Base-by-base conservation (phyloP, 169 alveolate species). In the Cyclospora cayetanensis region DNA sequence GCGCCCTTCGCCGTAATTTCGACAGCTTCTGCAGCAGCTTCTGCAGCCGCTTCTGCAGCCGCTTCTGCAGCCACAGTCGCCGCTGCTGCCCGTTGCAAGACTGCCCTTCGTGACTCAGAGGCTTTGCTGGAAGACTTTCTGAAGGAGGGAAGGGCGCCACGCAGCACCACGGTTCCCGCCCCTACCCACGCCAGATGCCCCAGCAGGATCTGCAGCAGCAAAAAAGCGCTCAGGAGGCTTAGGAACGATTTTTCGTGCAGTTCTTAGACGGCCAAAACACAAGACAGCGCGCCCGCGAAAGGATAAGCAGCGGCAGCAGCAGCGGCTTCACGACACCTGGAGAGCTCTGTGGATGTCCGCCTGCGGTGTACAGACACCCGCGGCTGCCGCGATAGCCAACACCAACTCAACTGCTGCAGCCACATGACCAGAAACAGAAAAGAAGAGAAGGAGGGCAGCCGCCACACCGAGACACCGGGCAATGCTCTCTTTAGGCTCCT, bases 101-200 rank as follows among this genome's bases (percentile, higher is more conserved):
- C n/a, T n/a, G n/a, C n/a, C n/a, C n/a, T n/a, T n/a, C n/a, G n/a
- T n/a, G n/a, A n/a, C n/a, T n/a, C n/a, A n/a, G n/a, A n/a, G n/a
- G n/a, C n/a, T n/a, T n/a, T n/a, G n/a, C n/a, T n/a, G n/a, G n/a
- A n/a, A n/a, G n/a, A n/a, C n/a, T n/a, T n/a, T n/a, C n/a, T n/a
- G n/a, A n/a, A n/a, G n/a, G n/a, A n/a, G n/a, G n/a, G n/a, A n/a
- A n/a, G n/a, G n/a, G n/a, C n/a, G n/a, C n/a, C n/a, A n/a, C n/a
- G n/a, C n/a, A n/a, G n/a, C n/a, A 74, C 66, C 41, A 42, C 35
- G 4, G 25, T 3, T 11, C 86, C 86, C 65, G 31, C 31, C 25
- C 12, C 46, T 20, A 74, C 86, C 86, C 86, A 74, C 22, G 86
- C 86, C 27, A 74, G 86, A 41, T 74, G 86, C 39, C 66, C 86